Conservation (phyloP, 371 early-diverging fungal genomes). For the Circinella minor region DNA sequence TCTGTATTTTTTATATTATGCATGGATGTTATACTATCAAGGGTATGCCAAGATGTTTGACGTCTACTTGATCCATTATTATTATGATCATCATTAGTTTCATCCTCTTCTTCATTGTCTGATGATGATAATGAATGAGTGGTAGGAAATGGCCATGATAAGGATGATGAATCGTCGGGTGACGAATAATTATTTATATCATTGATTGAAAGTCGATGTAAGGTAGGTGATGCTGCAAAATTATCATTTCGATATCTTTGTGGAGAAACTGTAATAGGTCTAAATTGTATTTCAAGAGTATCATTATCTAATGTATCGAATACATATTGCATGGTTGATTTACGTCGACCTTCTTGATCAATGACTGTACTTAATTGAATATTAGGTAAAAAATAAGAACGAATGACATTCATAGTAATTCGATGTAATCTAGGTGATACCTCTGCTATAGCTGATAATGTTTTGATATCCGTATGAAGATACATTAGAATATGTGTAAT, state of each 20-base stretch:
- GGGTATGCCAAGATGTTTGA: constrained; percentile 12
- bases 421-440: constrained; percentile 6
- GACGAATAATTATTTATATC: not conserved
- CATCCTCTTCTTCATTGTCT: not conserved
- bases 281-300: constrained; percentile 11
- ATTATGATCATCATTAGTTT: not conserved
- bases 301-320: constrained; percentile 15
- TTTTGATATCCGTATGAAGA: constrained; percentile 13
- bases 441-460: constrained; percentile 14
- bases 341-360: constrained; percentile 25
- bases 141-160: not conserved
- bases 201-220: constrained; percentile 13
- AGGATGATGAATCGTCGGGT: not conserved
- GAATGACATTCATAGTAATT: constrained; percentile 9
- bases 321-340: constrained; percentile 12
- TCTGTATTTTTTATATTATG: too few species aligned
- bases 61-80: constrained; percentile 4
- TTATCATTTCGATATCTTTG: constrained; percentile 13
- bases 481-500: constrained; percentile 13
- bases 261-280: constrained; percentile 10
- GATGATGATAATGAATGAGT: not conserved
- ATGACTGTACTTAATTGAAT: constrained; percentile 15
- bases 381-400: constrained; percentile 15
- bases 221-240: constrained; percentile 13
- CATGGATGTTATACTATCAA: constrained; percentile 3